Conservation (phyloP, 192 early-diverging fungal genomes). For the Umbelopsis sp. region DNA sequence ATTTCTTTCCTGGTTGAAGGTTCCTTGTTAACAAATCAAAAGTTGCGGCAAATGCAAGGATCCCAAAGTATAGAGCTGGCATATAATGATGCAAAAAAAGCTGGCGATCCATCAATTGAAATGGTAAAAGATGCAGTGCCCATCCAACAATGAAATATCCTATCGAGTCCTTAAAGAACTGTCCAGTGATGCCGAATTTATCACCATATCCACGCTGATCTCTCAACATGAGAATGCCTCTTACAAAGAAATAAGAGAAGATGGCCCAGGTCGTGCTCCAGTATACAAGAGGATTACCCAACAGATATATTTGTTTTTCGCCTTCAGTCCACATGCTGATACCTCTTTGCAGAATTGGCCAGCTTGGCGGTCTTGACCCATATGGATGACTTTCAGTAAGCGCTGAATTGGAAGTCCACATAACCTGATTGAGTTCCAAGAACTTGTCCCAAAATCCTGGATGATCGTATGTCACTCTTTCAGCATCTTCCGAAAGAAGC, state of each 20-base stretch:
- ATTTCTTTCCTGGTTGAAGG: conserved; percentile 42
- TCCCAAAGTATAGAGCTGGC: conserved; percentile 88
- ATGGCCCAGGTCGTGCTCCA: conserved; percentile 70
- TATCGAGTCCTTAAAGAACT: conserved; percentile 58
- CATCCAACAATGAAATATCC: conserved; percentile 78
- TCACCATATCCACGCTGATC: conserved; percentile 59
- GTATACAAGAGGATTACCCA: conserved; percentile 90
- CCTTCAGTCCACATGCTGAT: conserved; percentile 85
- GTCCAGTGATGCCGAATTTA: conserved; percentile 30
- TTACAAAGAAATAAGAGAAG: conserved; percentile 59
- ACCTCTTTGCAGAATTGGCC: conserved; percentile 85
- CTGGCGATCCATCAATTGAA: conserved; percentile 89
- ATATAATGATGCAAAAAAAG: conserved; percentile 94
- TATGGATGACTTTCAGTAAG: conserved; percentile 92
- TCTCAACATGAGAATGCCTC: conserved; percentile 54
- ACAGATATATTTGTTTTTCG: conserved; percentile 80
- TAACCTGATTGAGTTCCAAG: conserved; percentile 83
- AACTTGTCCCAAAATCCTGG: conserved; percentile 86
- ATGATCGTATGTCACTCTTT: conserved; percentile 60
- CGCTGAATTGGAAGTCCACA: conserved; percentile 88
- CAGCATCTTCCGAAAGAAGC: conserved; percentile 54
- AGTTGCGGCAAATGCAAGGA: conserved; percentile 69
- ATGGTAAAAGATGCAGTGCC: conserved; percentile 85
- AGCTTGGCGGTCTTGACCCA: conserved; percentile 85
- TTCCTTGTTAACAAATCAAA: conserved; percentile 77